phyloP scores from a whole-genome alignment of 441 rosid genomes.

The Theobroma grandiflorum region DNA sequence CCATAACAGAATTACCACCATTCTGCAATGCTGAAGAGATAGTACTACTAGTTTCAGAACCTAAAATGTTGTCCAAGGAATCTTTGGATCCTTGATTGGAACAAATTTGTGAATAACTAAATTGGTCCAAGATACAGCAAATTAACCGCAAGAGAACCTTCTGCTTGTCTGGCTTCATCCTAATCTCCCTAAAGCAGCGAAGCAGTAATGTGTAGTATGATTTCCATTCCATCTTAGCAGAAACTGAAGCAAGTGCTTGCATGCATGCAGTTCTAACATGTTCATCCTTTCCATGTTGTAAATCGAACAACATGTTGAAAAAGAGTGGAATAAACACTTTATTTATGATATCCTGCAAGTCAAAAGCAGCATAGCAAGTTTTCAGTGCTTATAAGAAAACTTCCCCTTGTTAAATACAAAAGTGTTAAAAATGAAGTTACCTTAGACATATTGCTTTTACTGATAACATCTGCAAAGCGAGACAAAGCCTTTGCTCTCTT shows the following conservation, averaged over 20 bases:
- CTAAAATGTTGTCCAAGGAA: slow-evolving; percentile 23
- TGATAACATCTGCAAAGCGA: slow-evolving; percentile 65
- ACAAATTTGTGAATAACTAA: slow-evolving; percentile 63
- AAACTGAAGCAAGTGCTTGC: slow-evolving; percentile 81
- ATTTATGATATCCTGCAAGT: slow-evolving; percentile 74
- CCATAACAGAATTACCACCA: slow-evolving; percentile 31
- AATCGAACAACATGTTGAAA: slow-evolving; percentile 84
- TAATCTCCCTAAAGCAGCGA: slow-evolving; percentile 84
- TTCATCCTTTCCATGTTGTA: slow-evolving; percentile 75
- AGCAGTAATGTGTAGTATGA: slow-evolving; percentile 71
- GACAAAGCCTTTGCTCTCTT: slow-evolving; percentile 80
- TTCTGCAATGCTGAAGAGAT: slow-evolving; percentile 30
- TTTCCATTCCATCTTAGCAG: slow-evolving; percentile 83
- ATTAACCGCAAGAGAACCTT: slow-evolving; percentile 74
- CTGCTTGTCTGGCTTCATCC: slow-evolving; percentile 63
- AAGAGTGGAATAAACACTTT: slow-evolving; percentile 84
- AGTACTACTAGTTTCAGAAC: slow-evolving; percentile 27
- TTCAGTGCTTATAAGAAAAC: slow-evolving; percentile 29
- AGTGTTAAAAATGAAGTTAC: slow-evolving; percentile 40
- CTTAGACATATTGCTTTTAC: slow-evolving; percentile 59
- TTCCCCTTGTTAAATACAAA: slow-evolving; percentile 12
- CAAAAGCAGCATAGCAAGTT: slow-evolving; percentile 35
- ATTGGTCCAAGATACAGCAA: slow-evolving; percentile 80
- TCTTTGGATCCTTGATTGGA: slow-evolving; percentile 46
- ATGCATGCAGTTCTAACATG: slow-evolving; percentile 73